Conservation (phyloP, 1,139 yeast genomes). For the Citeromyces siamensis region DNA sequence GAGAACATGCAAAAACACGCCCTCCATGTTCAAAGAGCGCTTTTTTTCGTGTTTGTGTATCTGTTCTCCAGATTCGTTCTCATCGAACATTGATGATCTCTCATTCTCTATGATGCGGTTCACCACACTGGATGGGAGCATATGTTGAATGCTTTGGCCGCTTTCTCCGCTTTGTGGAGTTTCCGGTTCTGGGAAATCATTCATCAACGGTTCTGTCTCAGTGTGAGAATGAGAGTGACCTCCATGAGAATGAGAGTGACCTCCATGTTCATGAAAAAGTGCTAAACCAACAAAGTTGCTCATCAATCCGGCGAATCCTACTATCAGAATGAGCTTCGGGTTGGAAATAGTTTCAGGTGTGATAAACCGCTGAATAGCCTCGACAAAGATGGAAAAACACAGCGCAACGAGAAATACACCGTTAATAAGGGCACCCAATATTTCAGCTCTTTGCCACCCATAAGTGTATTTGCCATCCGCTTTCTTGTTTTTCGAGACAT, state of each 20-base stretch:
- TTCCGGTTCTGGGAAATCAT: conserved; percentile 6
- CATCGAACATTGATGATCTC: conserved; percentile 2
- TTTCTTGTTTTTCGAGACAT: conserved; percentile 68
- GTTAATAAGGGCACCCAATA: conserved; percentile 84
- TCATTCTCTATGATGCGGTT: conserved; percentile 9
- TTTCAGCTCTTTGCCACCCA: conserved; percentile 96
- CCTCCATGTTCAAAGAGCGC: conserved; percentile 84
- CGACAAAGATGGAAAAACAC: conserved; percentile 85
- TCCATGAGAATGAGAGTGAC: conserved; percentile 33
- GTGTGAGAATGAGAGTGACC: conserved; percentile 22
- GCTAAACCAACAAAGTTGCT: conserved; percentile 79
- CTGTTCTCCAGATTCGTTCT: conserved; percentile 1
- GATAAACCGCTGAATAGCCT: conserved; percentile 82
- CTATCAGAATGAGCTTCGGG: conserved; percentile 69
- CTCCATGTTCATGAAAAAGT: conserved; percentile 85
- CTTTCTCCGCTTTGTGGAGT: conserved; percentile 6
- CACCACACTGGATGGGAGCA: conserved; percentile 20
- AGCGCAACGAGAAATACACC: conserved; percentile 88
- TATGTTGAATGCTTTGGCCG: conserved; percentile 16
- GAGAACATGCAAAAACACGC: conserved; percentile 86
- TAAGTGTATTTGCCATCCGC: conserved; percentile 87
- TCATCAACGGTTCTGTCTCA: conserved; percentile 14
- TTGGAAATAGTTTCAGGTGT: conserved; percentile 69
- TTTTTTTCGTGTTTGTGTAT: conserved; percentile 10
- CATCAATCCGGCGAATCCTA: conserved; percentile 71